These are phyloP conservation scores for Dictyostelium citrinum DNA, from an alignment of 78 protist genomes.

Conservation along the genomic window DNA sequence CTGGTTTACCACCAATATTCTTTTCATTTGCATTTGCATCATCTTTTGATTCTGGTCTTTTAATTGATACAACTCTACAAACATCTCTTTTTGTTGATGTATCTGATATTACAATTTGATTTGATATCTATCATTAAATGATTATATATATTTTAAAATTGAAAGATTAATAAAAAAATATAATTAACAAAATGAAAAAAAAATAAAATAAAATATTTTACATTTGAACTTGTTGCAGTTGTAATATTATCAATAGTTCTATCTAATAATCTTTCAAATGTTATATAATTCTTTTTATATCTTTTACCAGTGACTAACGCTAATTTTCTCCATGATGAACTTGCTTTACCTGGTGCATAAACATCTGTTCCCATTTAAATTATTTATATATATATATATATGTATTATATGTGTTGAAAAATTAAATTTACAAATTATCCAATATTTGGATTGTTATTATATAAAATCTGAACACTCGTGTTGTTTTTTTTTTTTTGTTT, in stretches of 20 bases:
- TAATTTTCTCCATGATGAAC: constrained; percentile 52
- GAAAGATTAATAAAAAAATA: neutral
- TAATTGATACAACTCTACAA: constrained; percentile 18
- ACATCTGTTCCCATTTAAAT: neutral
- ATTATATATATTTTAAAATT: neutral
- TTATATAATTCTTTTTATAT: constrained; percentile 26
- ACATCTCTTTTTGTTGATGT: constrained; percentile 61
- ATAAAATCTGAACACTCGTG: neutral
- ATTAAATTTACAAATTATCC: neutral
- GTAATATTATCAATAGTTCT: constrained; percentile 58
- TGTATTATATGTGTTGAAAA: neutral
- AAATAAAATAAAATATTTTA: neutral
- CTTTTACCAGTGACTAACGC: constrained; percentile 48
- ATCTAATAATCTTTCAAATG: constrained; percentile 13
- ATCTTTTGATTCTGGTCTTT: neutral
- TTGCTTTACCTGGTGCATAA: constrained; percentile 15
- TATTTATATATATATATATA: neutral
- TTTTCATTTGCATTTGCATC: neutral
- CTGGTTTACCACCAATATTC: neutral
- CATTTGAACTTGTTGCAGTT: constrained; percentile 17
- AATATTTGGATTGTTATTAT: neutral
- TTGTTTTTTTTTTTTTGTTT: neutral
- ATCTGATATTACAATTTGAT: constrained; percentile 58
- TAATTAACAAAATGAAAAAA: neutral
- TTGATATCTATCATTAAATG: neutral